Conservation (phyloP, 169 alveolate genomes). For the Theileria luwenshuni region DNA sequence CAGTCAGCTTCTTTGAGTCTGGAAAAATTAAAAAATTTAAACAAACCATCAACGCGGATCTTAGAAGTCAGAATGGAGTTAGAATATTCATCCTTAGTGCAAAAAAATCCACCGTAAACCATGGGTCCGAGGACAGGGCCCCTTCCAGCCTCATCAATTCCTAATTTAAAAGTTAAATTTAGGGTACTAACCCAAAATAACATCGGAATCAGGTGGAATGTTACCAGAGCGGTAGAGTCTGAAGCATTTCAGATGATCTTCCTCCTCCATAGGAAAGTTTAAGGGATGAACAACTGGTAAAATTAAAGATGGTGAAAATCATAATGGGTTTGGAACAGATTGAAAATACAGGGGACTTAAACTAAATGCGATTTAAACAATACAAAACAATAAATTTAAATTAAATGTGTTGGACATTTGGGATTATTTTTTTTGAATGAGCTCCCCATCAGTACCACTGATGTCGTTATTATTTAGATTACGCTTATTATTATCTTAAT, state of each 20-base stretch:
- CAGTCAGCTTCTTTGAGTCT: conserved; percentile 88
- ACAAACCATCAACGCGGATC: conserved; percentile 81
- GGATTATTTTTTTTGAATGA: too few species aligned
- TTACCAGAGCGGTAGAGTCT: conserved; percentile 54
- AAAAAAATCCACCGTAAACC: conserved; percentile 94
- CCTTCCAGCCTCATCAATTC: conserved; percentile 99
- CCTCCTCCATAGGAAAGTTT: conserved; percentile 15
- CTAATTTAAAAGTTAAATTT: conserved; percentile 62
- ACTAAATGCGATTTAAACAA: too few species aligned
- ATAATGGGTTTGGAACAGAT: too few species aligned
- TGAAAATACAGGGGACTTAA: too few species aligned
- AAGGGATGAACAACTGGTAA: background rate
- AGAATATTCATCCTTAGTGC: conserved; percentile 81
- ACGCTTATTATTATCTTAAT: background rate
- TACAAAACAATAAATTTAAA: too few species aligned
- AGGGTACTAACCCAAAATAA: conserved; percentile 42
- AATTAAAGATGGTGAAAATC: background rate
- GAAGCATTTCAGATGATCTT: conserved; percentile 48
- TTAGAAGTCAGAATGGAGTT: conserved; percentile 68
- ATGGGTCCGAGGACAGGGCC: conserved; percentile 99
- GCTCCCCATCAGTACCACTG: background rate
- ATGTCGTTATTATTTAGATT: background rate
- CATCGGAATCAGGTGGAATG: conserved; percentile 23
- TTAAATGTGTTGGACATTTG: too few species aligned
- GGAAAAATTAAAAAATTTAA: background rate